Conservation (phyloP, 2,329 filamentous ascomycete species). For the Fonsecaea erecta region DNA sequence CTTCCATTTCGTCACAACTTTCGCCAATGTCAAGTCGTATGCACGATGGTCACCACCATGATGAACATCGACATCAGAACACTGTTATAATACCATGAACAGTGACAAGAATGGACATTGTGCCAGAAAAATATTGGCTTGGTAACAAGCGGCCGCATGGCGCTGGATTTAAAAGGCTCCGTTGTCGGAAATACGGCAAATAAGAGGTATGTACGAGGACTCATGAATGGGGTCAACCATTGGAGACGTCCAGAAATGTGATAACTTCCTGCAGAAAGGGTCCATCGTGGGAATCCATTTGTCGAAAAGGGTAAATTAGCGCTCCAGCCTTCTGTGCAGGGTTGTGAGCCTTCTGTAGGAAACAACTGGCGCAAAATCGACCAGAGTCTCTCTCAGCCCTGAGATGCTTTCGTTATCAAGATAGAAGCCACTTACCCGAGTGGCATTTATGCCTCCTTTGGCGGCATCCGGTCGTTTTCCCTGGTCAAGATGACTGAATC, state of each 20-base stretch:
- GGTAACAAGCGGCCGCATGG: constrained; percentile 9
- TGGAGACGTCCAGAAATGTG: background rate
- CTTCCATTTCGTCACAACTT: background rate
- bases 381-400: background rate
- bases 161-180: constrained; percentile 16
- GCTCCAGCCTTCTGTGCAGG: background rate
- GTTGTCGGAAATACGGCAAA: constrained; percentile 17
- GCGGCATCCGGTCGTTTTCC: background rate
- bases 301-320: background rate
- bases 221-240: background rate
- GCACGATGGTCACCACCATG: background rate
- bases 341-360: background rate
- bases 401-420: background rate
- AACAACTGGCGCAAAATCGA: background rate
- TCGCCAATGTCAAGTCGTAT: background rate
- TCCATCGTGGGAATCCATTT: background rate
- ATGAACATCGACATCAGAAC: background rate
- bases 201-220: background rate
- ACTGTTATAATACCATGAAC: background rate
- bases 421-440: background rate
- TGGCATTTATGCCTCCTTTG: background rate
- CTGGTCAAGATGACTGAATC: background rate
- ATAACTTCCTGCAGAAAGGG: background rate
- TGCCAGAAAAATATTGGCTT: background rate
- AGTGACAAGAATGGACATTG: background rate